Conservation (phyloP, 2,329 filamentous ascomycete species). For the Penicillium griseofulvum region DNA sequence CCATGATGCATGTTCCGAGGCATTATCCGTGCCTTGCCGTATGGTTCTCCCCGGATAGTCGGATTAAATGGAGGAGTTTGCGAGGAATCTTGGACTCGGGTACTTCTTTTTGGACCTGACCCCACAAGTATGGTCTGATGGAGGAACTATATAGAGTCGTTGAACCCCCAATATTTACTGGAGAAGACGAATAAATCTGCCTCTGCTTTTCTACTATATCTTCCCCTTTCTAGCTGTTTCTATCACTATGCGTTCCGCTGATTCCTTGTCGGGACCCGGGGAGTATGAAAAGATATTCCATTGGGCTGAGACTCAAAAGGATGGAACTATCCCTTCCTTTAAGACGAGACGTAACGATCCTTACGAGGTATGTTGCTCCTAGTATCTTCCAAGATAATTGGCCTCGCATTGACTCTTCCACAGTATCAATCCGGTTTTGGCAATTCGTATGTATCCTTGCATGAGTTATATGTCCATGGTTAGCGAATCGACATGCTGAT, state of each 20-base stretch:
- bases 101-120: neutral
- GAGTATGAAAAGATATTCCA: slow-evolving; percentile 55
- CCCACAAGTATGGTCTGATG: neutral
- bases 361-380: slow-evolving; percentile 44
- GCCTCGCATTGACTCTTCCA: neutral
- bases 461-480: slow-evolving; percentile 3
- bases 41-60: neutral
- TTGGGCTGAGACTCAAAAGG: slow-evolving; percentile 61
- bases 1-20: slow-evolving; percentile 3
- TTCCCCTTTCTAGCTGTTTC: neutral
- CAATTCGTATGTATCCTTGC: slow-evolving; percentile 42
- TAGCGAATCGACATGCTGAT: slow-evolving; percentile 29
- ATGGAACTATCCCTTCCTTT: slow-evolving; percentile 56
- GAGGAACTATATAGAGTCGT: neutral
- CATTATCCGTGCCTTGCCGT: neutral
- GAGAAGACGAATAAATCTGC: neutral
- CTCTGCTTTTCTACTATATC: neutral
- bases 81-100: neutral
- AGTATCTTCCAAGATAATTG: neutral
- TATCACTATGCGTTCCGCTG: slow-evolving; percentile 27
- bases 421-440: slow-evolving; percentile 58
- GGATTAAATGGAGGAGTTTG: neutral
- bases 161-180: neutral
- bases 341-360: slow-evolving; percentile 54
- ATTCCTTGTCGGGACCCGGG: slow-evolving; percentile 26